Evolutionary conservation across 176 grass and related monocot species (phyloP).

Genomic region (Musa schizocarpa): DNA sequence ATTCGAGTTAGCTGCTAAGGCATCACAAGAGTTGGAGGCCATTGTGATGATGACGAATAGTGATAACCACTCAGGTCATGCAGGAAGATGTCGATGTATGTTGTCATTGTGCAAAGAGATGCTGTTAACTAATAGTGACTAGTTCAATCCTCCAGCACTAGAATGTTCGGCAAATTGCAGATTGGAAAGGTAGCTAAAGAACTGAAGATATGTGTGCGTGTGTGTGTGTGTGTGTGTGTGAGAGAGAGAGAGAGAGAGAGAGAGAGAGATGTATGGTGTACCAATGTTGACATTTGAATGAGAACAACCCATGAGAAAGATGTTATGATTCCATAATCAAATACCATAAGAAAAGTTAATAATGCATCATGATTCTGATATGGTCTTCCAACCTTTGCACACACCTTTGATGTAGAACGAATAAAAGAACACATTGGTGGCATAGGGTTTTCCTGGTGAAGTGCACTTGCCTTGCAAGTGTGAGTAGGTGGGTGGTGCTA

Average conservation of each 20-base stretch:
- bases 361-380: background rate
- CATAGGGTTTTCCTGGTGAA: too few relatives aligned
- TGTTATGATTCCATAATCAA: background rate
- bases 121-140: background rate
- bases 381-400: background rate
- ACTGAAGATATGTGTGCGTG: background rate
- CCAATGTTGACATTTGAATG: background rate
- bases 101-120: background rate
- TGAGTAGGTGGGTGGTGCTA: background rate
- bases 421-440: background rate
- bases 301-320: background rate
- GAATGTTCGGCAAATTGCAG: background rate
- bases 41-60: background rate
- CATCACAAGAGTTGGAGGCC: background rate
- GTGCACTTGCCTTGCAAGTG: too few relatives aligned
- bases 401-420: background rate
- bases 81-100: background rate
- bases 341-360: background rate
- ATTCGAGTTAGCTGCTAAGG: background rate
- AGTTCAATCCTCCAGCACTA: background rate
- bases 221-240: too few relatives aligned
- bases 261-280: background rate
- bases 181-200: background rate
- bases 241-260: too few relatives aligned
- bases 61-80: background rate